Percentiles rank a stretch among this genome's conserved stretches.
Evolutionary conservation across 2,329 filamentous ascomycete species (phyloP).

Genomic region (Graphilbum sp.): DNA sequence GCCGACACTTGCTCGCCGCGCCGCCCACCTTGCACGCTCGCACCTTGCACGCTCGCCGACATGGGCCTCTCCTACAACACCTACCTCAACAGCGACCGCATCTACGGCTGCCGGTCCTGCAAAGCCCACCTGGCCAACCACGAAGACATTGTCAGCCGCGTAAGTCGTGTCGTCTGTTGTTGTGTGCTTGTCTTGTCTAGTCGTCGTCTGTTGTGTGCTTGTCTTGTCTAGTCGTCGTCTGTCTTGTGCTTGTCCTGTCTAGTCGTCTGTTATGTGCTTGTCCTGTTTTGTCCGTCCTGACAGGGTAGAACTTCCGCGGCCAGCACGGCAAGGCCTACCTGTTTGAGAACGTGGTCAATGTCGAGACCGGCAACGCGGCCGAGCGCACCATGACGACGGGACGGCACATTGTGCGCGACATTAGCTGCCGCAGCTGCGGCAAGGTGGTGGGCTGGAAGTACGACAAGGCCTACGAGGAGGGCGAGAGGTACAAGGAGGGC

Average conservation of each 20-base stretch:
- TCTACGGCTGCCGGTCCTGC: slow-evolving; percentile 88
- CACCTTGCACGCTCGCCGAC: too few relatives aligned
- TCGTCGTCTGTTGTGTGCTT: slow-evolving; percentile 1
- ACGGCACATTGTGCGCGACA: slow-evolving; percentile 84
- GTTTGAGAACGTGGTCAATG: slow-evolving; percentile 88
- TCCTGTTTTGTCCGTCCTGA: background rate
- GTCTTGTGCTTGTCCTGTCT: background rate
- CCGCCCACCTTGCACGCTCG: too few relatives aligned
- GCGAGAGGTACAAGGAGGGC: slow-evolving; percentile 97
- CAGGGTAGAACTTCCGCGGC: slow-evolving; percentile 76
- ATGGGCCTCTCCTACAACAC: slow-evolving; percentile 91
- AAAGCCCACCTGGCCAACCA: slow-evolving; percentile 92
- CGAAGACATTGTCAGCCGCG: slow-evolving; percentile 87
- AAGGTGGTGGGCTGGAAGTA: slow-evolving; percentile 97
- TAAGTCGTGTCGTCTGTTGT: slow-evolving; percentile 25
- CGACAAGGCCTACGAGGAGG: slow-evolving; percentile 83
- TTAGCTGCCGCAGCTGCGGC: slow-evolving; percentile 78
- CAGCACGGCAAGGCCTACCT: slow-evolving; percentile 97
- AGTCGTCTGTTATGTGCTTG: background rate
- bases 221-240: slow-evolving; percentile 1
- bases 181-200: background rate
- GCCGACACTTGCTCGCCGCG: too few relatives aligned
- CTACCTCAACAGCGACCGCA: slow-evolving; percentile 71
- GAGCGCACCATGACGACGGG: slow-evolving; percentile 98
- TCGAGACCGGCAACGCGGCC: slow-evolving; percentile 64